Base-by-base conservation (phyloP, 1,284 basidiomycete genomes). In the Vanrija sp. region DNA sequence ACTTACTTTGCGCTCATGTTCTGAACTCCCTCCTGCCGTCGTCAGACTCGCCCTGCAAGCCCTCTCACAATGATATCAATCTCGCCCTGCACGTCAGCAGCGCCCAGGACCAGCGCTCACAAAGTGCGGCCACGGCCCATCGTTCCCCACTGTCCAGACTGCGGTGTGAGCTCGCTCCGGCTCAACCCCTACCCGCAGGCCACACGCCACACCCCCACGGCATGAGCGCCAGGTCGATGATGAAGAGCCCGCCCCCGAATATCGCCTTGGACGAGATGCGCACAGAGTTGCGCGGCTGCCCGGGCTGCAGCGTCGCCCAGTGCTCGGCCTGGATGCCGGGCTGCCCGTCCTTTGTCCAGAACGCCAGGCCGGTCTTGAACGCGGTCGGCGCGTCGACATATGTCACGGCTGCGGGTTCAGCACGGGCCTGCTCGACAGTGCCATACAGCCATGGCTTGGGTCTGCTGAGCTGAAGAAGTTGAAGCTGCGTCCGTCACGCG, bases 191-290 rank as follows among this genome's bases (percentile, higher is more conserved):
- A 74, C 73, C 88, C 22, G 89, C 88, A 47, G 88, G 89, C 89
- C 89, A 92, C 41, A 85, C 82, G 42, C 82, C 82, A 71, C 87
- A 89, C 0, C 89, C 89, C 63, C 83, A 81, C 2, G 89, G 88
- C 84, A 89, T 88, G 16, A 82, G 73, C 49, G 73, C 77, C 57
- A 90, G 80, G 68, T 92, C 88, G n/a, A 87, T 80, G 56, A 93
- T 82, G 73, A 91, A 85, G 22, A 93, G 78, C 2, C 88, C 88
- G 19, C 80, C 77, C 27, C 77, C 81, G 71, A 84, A 91, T 9
- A 77, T 76, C 61, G 85, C 83, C 65, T 84, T 83, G 39, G 84
- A 81, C 31, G 78, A 79, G 63, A 93, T 86, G 50, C 89, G 85
- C 19, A 93, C 81, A 0, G 66, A 69, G 45, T 71, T 56, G 14